These are phyloP conservation scores for Scutellaria galericulata DNA, from an alignment of 257 asterid genomes.

Conservation along the genomic window DNA sequence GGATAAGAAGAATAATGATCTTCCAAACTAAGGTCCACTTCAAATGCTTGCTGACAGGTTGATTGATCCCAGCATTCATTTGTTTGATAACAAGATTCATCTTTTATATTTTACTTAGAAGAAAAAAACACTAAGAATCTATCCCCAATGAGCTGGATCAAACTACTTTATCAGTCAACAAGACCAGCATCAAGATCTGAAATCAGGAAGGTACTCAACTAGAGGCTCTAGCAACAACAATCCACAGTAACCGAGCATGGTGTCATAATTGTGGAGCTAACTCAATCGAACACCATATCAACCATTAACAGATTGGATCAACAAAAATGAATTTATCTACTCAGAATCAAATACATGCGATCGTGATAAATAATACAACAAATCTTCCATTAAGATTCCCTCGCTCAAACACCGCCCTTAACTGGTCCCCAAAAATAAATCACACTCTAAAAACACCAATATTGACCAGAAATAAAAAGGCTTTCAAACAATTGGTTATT, in stretches of 20 bases:
- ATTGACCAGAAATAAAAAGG: no score
- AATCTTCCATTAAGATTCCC: constrained; percentile 6
- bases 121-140: background rate
- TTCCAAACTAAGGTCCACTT: constrained; percentile 20
- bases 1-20: constrained; percentile 14
- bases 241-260: background rate
- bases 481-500: no score
- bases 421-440: no score
- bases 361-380: background rate
- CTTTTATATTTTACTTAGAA: background rate
- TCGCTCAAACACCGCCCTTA: background rate
- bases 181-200: background rate
- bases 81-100: background rate
- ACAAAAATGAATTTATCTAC: constrained; percentile 29
- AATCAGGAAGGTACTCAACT: constrained; percentile 13
- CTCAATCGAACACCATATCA: constrained; percentile 17
- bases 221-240: constrained; percentile 16
- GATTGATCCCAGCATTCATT: constrained; percentile 10
- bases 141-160: constrained; percentile 19
- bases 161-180: background rate
- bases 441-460: no score
- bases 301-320: constrained; percentile 31
- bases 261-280: constrained; percentile 4
- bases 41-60: background rate
- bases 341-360: constrained; percentile 22